Evolutionary conservation across 1,284 basidiomycete genomes (phyloP), one percentile per base, ranked within the genome.

Genomic region (Wolfiporia cocos): DNA sequence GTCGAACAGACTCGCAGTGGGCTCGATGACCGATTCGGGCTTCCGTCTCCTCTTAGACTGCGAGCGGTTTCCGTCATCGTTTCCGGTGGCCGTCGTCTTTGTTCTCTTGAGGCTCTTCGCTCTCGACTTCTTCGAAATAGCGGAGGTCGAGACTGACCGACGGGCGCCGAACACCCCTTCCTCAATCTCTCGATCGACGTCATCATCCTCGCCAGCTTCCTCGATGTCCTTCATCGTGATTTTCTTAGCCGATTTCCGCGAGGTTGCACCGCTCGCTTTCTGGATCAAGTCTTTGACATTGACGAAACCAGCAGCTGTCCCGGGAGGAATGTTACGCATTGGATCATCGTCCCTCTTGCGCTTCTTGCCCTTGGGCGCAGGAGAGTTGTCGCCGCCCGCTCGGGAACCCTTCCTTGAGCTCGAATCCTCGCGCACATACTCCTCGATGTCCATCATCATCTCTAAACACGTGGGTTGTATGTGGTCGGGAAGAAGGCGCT

Each of bases 401-500:
- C 46, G 44, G 15, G 55, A 53, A 7, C 49, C 49, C 39, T 66
- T 71, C 50, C 67, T 65, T 11, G 57, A 60, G 17, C 45, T 19
- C 19, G 49, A 49, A 38, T 73, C 72, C 41, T 77, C 74, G 23
- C 79, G 77, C 22, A 76, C 69, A 51, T 87, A 89, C 44, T 79
- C 74, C 53, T 81, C 73, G 29, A 86, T 87, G 36, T 82, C 81
- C 80, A 98, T 91, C 33, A 70, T 68, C 64, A 87, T 82, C 66
- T 96, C 88, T 21, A 91, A 64, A 49, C 81, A 86, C 48, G 76
- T 69, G 0, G 94, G 94, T 31, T 85, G 78, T 48, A 86, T 67
- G 50, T 86, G 71, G 15, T 77, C 74, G 0, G 96, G 94, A 1
- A 99, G 66, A 10, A 99, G 71, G 0, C 92, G 84, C 49, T 85